Base-by-base conservation (phyloP, 2,329 filamentous ascomycete species). In the Neodidymelliopsis sp. region DNA sequence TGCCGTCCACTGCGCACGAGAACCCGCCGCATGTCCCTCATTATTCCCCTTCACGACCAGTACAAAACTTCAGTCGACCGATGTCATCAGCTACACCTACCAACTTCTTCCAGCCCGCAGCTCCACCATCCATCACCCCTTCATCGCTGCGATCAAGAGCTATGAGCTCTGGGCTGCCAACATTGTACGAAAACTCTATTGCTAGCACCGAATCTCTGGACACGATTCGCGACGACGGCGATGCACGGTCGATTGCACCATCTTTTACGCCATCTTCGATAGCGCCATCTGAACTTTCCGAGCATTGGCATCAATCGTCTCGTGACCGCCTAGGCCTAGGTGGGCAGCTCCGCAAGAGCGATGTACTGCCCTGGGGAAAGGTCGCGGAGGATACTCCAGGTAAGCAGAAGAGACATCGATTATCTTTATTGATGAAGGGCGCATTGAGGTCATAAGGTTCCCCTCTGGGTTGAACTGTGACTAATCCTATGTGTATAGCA, bases 281-380 rank as follows among this genome's bases (percentile, higher is more conserved):
- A 35, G 66, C 69, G 6, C 69, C 66, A 9, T 73, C 70, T 11
- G 69, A 62, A 16, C 62, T 73, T 38, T 71, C 69, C 16, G 62
- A 62, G 18, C 69, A 69, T 49, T 73, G 69, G 68, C 66, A 66
- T 39, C 63, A 63, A 28, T 67, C 65, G 43, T 59, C 71, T 18
- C 65, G 64, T 18, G 71, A 74, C 52, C 67, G 71, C 10, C 65
- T 74, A 6, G 71, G 71, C 19, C 59, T 74, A 1, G 71, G 71
- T 22, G 63, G 69, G 18, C 61, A 62, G 12, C 57, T 73, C 43
- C 66, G 63, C 16, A 71, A 67, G 57, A 64, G 59, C 20, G 69
- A 67, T 33, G 53, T 55, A 12, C 39, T 66, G 48, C 70, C 70
- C 5, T 74, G 71, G 69, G n/a, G n/a, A n/a, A 70, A 68, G 43